phyloP scores from a whole-genome alignment of 331 rosid species.

The Malus hybrid region DNA sequence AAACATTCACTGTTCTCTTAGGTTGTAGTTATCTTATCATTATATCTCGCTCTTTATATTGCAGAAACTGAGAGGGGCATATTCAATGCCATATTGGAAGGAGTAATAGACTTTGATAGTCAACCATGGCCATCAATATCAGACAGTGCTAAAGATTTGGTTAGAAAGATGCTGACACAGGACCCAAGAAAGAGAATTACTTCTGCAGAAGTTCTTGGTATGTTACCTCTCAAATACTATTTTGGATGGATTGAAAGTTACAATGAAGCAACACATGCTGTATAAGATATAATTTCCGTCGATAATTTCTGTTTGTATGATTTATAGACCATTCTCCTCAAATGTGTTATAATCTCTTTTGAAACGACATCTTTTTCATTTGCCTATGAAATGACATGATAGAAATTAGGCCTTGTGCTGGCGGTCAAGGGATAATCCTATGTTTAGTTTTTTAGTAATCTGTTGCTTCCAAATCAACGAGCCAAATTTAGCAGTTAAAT shows the following conservation, averaged over 20 bases:
- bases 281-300: too few relatives aligned
- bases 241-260: not conserved
- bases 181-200: slow-evolving; percentile 86
- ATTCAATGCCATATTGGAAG: slow-evolving; percentile 67
- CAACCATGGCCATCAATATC: slow-evolving; percentile 95
- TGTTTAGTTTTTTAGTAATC: too few relatives aligned
- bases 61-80: slow-evolving; percentile 92
- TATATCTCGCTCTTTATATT: not conserved
- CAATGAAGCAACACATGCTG: not conserved
- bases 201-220: slow-evolving; percentile 90
- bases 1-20: slow-evolving; percentile 8
- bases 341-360: not conserved
- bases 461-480: too few relatives aligned
- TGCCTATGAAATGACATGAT: not conserved
- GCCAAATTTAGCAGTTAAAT: not conserved
- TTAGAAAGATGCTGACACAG: slow-evolving; percentile 71
- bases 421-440: not conserved
- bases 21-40: not conserved
- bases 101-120: slow-evolving; percentile 70
- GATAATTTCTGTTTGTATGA: not conserved
- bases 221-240: not conserved
- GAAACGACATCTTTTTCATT: not conserved
- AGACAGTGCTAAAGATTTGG: slow-evolving; percentile 73
- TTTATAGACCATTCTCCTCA: not conserved
- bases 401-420: not conserved